These are phyloP conservation scores for Boletus hoseneyae DNA, from an alignment of 1,284 basidiomycete genomes.

Conservation along the genomic window DNA sequence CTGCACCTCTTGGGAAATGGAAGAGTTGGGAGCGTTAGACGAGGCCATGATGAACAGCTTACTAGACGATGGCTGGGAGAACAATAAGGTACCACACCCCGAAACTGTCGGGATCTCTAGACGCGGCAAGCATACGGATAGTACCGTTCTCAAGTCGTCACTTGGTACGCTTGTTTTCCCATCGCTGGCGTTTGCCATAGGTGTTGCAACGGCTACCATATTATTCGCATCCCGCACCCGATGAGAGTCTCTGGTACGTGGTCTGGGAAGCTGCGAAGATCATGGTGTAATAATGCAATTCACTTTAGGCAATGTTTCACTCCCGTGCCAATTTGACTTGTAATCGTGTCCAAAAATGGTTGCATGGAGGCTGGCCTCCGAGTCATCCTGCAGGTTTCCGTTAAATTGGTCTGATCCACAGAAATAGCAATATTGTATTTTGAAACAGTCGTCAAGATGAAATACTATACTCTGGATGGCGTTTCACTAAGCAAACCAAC, in stretches of 20 bases:
- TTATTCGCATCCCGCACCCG: constrained; percentile 19
- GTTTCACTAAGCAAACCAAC: too few species aligned
- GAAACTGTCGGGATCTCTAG: constrained; percentile 37
- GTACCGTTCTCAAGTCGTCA: neutral
- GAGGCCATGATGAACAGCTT: constrained; percentile 57
- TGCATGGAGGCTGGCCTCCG: neutral
- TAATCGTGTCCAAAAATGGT: neutral
- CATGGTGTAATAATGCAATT: constrained; percentile 2
- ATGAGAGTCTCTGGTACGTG: constrained; percentile 20
- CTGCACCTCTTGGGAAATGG: constrained; percentile 83
- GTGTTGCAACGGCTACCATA: constrained; percentile 18
- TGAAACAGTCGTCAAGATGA: too few species aligned
- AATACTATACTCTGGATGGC: too few species aligned
- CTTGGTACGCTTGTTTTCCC: constrained; percentile 17
- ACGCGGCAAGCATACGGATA: neutral
- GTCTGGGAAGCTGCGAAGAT: neutral
- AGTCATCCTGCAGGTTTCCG: neutral
- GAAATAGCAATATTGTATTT: neutral
- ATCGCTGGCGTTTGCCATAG: constrained; percentile 22
- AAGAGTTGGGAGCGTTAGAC: constrained; percentile 68
- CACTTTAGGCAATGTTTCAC: neutral
- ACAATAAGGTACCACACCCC: constrained; percentile 47
- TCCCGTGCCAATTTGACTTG: neutral
- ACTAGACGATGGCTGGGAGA: constrained; percentile 70
- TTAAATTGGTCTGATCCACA: neutral